Base-by-base conservation (phyloP, 768 basidiomycete species). In the Pleurotus cornucopiae region DNA sequence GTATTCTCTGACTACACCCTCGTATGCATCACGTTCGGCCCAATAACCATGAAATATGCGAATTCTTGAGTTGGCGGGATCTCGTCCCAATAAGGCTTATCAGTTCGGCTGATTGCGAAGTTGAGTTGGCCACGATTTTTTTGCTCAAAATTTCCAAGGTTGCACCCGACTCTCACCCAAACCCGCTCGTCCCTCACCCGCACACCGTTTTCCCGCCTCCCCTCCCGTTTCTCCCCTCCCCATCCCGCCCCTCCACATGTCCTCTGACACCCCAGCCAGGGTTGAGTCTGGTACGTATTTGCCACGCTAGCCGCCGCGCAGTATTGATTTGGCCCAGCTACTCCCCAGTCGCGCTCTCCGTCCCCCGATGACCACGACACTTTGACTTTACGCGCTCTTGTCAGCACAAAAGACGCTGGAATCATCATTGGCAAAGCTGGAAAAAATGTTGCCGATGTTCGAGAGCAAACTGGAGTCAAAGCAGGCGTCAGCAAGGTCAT, bases 401-500 rank as follows among this genome's bases (percentile, higher is more conserved):
- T 98, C 65, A 91, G 86, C 71, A 96, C 94, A 62, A 97, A 96
- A 76, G 95, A 98, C 71, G 94, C 93, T 54, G 95, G 95, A 63
- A 87, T 98, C 67, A 95, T 97, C 72, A 98, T 98, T 64, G 94
- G 96, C 62, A 97, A 93, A 67, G 94, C 80, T 51, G 97, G 97
- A 57, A 93, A 94, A 78, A 98, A 98, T 67, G 96, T 99, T 66
- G 96, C 96, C 60, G 92, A 95, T 72, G 83, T 99, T 66, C 84
- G 97, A 60, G 92, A 96, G 62, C 88, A 91, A 66, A 96, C 94
- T 44, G 94, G 91, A 62, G 95, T 97, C 76, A 98, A 94, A 75
- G 95, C 97, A 60, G 97, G 97, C 69, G 97, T 99, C 72, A 94
- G 89, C 82, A 98, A 97, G 72, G 96, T 98, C 79, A 94, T 96